Percentiles rank a stretch among this genome's conserved stretches.
These are phyloP conservation scores for Pseudogymnoascus sp. DNA, from an alignment of 2,329 filamentous ascomycete species.

Conservation along the genomic window DNA sequence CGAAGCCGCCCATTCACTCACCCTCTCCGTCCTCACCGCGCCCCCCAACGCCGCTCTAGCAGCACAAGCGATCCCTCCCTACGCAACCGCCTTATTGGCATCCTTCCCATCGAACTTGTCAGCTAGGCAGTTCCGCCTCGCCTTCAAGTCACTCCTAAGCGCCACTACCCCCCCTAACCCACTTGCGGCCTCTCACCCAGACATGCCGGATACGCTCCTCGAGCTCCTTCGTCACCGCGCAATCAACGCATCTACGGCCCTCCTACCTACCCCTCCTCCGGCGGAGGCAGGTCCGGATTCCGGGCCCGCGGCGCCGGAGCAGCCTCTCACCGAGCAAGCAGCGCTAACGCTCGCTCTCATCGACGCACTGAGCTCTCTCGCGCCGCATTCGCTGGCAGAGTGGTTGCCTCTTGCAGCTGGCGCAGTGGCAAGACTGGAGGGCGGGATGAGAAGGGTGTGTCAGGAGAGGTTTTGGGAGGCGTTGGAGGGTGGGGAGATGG, in stretches of 20 bases:
- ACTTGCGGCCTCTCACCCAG: constrained; percentile 51
- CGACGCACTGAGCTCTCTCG: constrained; percentile 54
- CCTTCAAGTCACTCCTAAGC: constrained; percentile 59
- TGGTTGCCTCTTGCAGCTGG: constrained; percentile 58
- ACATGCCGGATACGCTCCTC: constrained; percentile 55
- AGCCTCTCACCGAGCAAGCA: constrained; percentile 50
- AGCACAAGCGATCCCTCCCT: constrained; percentile 55
- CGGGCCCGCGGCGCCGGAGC: constrained; percentile 26
- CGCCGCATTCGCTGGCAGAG: constrained; percentile 50
- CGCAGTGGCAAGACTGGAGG: constrained; percentile 45
- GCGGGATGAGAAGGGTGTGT: constrained; percentile 46
- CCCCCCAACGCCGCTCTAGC: constrained; percentile 55
- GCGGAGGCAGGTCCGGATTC: constrained; percentile 16
- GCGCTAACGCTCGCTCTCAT: constrained; percentile 56
- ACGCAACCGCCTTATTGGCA: constrained; percentile 57
- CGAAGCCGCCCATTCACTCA: constrained; percentile 63
- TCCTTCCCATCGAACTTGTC: constrained; percentile 60
- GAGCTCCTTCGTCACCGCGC: constrained; percentile 57
- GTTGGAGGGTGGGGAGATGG: constrained; percentile 58
- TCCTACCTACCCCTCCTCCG: constrained; percentile 25
- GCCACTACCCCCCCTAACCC: constrained; percentile 57
- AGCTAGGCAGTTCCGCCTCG: constrained; percentile 59
- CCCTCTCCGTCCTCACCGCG: constrained; percentile 59
- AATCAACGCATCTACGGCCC: constrained; percentile 41
- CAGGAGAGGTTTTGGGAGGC: constrained; percentile 60